These are phyloP conservation scores for Mycena leptocephala DNA, from an alignment of 768 basidiomycete genomes.

Conservation along the genomic window DNA sequence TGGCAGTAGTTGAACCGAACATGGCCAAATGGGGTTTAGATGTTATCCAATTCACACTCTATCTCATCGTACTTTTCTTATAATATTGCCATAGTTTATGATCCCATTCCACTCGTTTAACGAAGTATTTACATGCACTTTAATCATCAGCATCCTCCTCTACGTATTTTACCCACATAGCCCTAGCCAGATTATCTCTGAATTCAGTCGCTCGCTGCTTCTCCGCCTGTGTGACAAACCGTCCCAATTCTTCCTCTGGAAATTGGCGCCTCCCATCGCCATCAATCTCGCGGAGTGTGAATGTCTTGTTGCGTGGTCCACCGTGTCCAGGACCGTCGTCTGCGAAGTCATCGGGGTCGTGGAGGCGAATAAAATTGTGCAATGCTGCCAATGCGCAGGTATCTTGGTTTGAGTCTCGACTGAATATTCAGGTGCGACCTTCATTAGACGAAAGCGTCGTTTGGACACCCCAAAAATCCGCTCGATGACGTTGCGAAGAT, in stretches of 20 bases:
- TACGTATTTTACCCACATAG: background rate
- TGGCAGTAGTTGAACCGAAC: no score
- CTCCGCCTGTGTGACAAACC: background rate
- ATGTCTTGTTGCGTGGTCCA: background rate
- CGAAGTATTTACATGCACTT: background rate
- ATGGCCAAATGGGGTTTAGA: no score
- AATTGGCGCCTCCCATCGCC: background rate
- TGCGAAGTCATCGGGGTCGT: background rate
- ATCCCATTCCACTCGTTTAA: no score
- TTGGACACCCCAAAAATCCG: conserved; percentile 41
- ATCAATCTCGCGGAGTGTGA: conserved; percentile 1
- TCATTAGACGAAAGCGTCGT: conserved; percentile 24
- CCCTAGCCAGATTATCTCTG: background rate
- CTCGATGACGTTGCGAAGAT: conserved; percentile 39
- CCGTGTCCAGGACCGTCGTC: background rate
- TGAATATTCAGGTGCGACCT: conserved; percentile 5
- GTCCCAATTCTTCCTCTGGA: conserved; percentile 3
- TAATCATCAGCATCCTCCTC: background rate
- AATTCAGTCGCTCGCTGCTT: background rate
- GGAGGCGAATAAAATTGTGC: conserved; percentile 1
- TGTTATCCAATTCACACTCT: no score
- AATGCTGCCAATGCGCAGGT: background rate
- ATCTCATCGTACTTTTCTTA: no score
- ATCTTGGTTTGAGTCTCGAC: background rate
- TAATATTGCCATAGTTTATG: no score